Percentiles rank a stretch among this genome's conserved stretches.
phyloP scores from a whole-genome alignment of 2,329 filamentous ascomycete genomes.

The Leptosphaerulina australis region DNA sequence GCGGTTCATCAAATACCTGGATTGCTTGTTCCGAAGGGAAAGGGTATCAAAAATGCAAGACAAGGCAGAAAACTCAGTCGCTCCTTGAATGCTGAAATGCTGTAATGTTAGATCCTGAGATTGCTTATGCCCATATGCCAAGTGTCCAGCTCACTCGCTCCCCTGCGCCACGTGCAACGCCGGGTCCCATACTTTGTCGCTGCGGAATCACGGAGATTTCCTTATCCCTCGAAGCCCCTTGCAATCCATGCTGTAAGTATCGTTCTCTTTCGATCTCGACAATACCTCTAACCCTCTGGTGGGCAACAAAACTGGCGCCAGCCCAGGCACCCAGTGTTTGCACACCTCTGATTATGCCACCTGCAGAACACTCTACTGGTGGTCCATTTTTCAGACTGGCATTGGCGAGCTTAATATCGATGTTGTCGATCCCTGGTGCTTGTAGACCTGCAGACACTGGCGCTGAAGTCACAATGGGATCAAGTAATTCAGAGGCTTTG shows the following conservation, averaged over 20 bases:
- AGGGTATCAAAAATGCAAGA: background rate
- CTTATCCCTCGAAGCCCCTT: conserved; percentile 64
- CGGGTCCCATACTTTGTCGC: conserved; percentile 68
- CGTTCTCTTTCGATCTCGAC: conserved; percentile 73
- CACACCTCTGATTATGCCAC: conserved; percentile 68
- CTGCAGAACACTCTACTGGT: conserved; percentile 48
- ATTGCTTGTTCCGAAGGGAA: background rate
- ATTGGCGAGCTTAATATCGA: conserved; percentile 64
- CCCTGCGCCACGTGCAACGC: conserved; percentile 40
- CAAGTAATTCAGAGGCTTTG: conserved; percentile 29
- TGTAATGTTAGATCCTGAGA: background rate
- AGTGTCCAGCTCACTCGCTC: conserved; percentile 49
- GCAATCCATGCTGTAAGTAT: conserved; percentile 70
- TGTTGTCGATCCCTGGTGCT: conserved; percentile 60
- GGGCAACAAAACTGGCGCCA: conserved; percentile 72
- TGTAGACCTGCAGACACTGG: conserved; percentile 50
- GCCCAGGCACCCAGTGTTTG: conserved; percentile 76
- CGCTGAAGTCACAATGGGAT: conserved; percentile 12
- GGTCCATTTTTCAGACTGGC: conserved; percentile 53
- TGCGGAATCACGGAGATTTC: conserved; percentile 65
- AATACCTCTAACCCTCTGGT: conserved; percentile 71
- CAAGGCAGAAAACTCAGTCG: background rate
- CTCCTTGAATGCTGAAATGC: background rate
- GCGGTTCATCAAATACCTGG: too few species aligned
- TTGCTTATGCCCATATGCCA: conserved; percentile 46